Evolutionary conservation across 768 basidiomycete genomes (phyloP), one percentile per base, ranked within the genome.

Genomic region (Trametes cinnabarina): DNA sequence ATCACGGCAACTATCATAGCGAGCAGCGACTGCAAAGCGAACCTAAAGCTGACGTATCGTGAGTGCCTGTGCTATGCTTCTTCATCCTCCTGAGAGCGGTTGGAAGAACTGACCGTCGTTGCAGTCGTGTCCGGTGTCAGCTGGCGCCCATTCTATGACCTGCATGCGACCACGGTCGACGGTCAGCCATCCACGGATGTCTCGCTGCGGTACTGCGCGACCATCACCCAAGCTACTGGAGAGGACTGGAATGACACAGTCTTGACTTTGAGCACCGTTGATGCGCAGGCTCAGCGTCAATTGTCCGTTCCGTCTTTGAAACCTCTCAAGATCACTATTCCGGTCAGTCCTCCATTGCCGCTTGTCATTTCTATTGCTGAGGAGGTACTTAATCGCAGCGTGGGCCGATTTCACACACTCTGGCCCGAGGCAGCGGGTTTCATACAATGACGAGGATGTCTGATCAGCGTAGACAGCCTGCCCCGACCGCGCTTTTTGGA

Each of bases 71-170:
- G 8, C 5, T n/a, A n/a, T n/a, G n/a, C n/a, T n/a, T n/a, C n/a
- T n/a, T n/a, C n/a, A n/a, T n/a, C n/a, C n/a, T n/a, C n/a, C n/a
- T n/a, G n/a, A n/a, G n/a, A n/a, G 30, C 30, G 6, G 12, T 6
- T 32, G 30, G 6, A 32, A 12, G 30, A 32, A 12, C 30, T 32
- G 30, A 32, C 30, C 26, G 4, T 26, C 17, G 3, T 19, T 12
- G 0, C 25, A 84, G 85, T 83, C 48, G 84, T 87, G 17, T 72
- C 66, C 42, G 70, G 78, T 26, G 81, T 79, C 1, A 67, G 67
- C 25, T 86, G 84, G 84, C 66, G 68, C 17, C 80, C 84, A 1
- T 76, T 76, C 2, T 86, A 86, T 62, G 85, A 86, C 60, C 75
- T 87, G 1, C 79, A 83, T 56, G 82, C 83, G 3, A 80, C 77